Conservation (phyloP, 495 filamentous ascomycete species). For the Emericellopsis terricola region DNA sequence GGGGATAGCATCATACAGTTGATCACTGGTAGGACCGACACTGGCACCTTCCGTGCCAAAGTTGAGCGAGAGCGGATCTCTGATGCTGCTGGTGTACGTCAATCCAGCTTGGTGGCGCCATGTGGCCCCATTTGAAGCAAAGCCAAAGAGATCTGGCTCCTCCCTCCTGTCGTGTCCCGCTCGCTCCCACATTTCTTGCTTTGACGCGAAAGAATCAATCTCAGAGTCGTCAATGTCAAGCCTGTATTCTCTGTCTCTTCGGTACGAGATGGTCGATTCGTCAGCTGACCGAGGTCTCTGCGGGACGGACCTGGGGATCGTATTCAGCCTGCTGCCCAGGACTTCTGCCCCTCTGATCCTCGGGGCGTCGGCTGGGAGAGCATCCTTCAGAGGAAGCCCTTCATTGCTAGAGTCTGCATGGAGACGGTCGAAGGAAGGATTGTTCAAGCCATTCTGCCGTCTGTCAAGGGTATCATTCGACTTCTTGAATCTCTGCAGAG, state of each 20-base stretch:
- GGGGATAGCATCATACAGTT: too few species aligned
- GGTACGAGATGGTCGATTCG: slow-evolving; percentile 8
- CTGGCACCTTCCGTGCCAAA: too few species aligned
- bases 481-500: slow-evolving; percentile 20
- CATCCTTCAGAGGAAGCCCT: too few species aligned
- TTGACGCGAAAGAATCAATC: slow-evolving; percentile 11
- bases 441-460: neutral
- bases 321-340: too few species aligned
- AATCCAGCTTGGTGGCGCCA: too few species aligned
- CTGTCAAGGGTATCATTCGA: slow-evolving; percentile 16
- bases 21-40: too few species aligned
- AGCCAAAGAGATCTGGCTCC: slow-evolving; percentile 29
- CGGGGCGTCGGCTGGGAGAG: too few species aligned
- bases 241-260: slow-evolving; percentile 10
- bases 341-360: too few species aligned
- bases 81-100: slow-evolving; percentile 12
- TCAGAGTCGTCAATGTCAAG: slow-evolving; percentile 12
- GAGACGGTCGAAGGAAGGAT: neutral
- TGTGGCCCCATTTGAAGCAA: slow-evolving; percentile 10
- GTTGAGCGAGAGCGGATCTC: slow-evolving; percentile 12
- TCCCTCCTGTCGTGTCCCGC: slow-evolving; percentile 17
- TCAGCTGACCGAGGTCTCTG: slow-evolving; percentile 1
- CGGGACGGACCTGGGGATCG: too few species aligned
- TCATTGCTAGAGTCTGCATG: too few species aligned
- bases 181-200: slow-evolving; percentile 23